Evolutionary conservation across 257 asterid species (phyloP), one percentile per base, ranked within the genome.

Genomic region (Nicotiana tabacum): DNA sequence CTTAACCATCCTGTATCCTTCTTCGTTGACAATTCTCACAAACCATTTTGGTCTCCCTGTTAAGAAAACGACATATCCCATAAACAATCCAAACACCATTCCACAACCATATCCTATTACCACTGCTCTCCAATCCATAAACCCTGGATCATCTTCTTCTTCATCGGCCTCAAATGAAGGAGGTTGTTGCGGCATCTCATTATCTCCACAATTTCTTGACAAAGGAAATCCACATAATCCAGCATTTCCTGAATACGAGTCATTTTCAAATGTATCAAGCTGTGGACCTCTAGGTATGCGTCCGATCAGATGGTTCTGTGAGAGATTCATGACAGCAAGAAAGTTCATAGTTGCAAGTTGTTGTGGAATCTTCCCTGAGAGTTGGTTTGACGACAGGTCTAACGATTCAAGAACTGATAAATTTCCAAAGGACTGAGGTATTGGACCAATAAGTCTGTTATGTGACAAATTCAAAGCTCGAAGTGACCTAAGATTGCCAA

Each of bases 31-130:
- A 69, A 78, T 64, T 51, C 33, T 32, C 24, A 62, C 16, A 4
- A 85, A 79, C 84, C 85, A 51, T 65, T 46, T 57, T 24, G 88
- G 90, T 35, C 83, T 83, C 37, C 83, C 83, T 18, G 64, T 69
- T 48, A 69, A 46, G 58, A 87, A 86, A 39, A 88, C 78, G 15
- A 81, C 32, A 77, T 55, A 53, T 35, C 82, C 86, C 35, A 55
- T 61, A 7, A 17, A 68, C 30, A 83, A 6, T 32, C 89, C 90
- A 33, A 78, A 15, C 17, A 81, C 30, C 55, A 69, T 10, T 57
- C 90, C 90, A 39, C 51, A 70, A 6, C 83, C 64, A 58, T 84
- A 89, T 7, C 92, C 90, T 27, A 82, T 37, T 4, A 78, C 12
- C 3, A 87, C 87, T 7, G 74, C 78, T 81, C 53, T 46, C 89